phyloP scores from a whole-genome alignment of 179 eudicot species.

The Silene coronaria region DNA sequence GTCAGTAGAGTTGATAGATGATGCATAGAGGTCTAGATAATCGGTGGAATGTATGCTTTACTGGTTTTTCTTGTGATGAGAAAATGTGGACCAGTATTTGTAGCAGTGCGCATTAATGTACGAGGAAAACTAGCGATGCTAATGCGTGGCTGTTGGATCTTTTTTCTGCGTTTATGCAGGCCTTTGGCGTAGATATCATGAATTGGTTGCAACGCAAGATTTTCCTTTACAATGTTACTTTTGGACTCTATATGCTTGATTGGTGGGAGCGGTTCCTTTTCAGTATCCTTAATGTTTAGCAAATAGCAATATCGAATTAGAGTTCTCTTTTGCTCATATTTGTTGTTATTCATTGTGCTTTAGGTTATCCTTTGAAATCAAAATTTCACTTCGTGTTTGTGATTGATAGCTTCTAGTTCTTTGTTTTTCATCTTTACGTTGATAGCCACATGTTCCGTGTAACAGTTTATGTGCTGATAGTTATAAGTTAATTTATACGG shows the following conservation, averaged over 20 bases:
- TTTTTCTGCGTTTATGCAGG: slow-evolving; percentile 17
- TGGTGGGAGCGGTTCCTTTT: slow-evolving; percentile 95
- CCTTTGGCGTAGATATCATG: slow-evolving; percentile 32
- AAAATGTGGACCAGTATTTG: background rate
- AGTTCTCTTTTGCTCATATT: background rate
- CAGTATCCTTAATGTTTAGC: slow-evolving; percentile 62
- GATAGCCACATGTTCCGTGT: background rate
- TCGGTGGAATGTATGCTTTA: background rate
- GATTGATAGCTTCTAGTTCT: background rate
- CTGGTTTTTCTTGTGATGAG: background rate
- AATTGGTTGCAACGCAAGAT: slow-evolving; percentile 87
- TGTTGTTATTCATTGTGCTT: background rate
- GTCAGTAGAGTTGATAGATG: background rate
- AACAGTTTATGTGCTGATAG: no score
- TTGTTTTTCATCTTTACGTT: background rate
- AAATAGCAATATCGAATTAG: background rate
- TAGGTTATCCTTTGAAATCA: background rate
- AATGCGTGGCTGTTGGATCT: background rate
- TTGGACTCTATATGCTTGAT: slow-evolving; percentile 93
- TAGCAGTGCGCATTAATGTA: background rate
- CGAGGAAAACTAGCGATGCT: background rate
- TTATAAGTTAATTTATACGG: no score
- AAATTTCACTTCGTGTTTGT: background rate
- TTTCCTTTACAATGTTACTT: slow-evolving; percentile 84
- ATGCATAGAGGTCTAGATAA: background rate